phyloP scores from a whole-genome alignment of 2,329 filamentous ascomycete genomes.

The Chaetomium globosum region DNA sequence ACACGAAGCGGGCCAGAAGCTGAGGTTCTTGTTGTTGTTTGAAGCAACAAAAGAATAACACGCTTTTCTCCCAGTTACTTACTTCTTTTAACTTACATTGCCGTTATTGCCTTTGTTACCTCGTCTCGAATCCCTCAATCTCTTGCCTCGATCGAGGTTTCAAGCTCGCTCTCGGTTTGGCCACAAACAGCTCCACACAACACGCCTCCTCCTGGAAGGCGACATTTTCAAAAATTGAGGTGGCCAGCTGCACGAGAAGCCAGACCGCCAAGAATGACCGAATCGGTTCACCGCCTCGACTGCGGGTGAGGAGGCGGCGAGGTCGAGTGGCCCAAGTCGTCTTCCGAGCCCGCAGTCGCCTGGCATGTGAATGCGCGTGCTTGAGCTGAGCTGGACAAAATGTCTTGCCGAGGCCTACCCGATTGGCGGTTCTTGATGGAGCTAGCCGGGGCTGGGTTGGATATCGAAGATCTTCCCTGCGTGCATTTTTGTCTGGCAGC shows the following conservation, averaged over 20 bases:
- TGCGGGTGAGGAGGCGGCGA: neutral
- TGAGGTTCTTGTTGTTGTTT: neutral
- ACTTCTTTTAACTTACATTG: neutral
- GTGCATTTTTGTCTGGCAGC: constrained; percentile 13
- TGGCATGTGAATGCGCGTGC: constrained; percentile 22
- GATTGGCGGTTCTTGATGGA: constrained; percentile 20
- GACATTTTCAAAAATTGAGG: constrained; percentile 5
- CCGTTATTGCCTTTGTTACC: neutral
- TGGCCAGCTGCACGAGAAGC: neutral
- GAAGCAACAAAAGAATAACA: neutral
- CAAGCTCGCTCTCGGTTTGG: neutral
- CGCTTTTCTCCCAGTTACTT: neutral
- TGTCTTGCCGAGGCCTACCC: constrained; percentile 23
- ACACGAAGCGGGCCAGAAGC: neutral
- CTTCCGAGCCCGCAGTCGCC: constrained; percentile 4
- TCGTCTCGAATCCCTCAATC: neutral
- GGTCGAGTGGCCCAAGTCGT: neutral
- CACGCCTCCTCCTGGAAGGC: neutral
- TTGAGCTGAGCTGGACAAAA: constrained; percentile 14
- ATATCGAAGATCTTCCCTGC: constrained; percentile 11
- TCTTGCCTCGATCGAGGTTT: neutral
- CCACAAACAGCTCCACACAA: constrained; percentile 7
- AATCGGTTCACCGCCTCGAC: constrained; percentile 21
- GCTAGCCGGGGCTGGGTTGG: constrained; percentile 7
- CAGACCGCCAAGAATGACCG: constrained; percentile 4